Conservation (phyloP, 108 stramenopile genomes). For the Nitzschia inconspicua region DNA sequence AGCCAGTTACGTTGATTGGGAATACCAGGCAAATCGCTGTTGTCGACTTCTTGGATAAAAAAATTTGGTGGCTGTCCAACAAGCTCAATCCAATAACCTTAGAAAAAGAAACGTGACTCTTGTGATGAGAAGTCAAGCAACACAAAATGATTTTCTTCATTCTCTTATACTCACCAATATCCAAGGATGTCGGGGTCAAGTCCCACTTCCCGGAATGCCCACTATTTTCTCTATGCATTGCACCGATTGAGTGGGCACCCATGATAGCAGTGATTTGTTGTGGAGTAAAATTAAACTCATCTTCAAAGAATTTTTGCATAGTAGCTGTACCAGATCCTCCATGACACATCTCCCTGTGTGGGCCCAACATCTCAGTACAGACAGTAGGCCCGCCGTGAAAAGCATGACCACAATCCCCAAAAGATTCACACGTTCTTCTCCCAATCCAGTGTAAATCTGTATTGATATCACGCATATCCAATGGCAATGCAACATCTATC, state of each 20-base stretch:
- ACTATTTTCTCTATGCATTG: slow-evolving; percentile 30
- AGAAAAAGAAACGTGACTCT: background rate
- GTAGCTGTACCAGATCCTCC: slow-evolving; percentile 17
- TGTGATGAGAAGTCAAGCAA: background rate
- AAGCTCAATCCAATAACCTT: slow-evolving; percentile 7
- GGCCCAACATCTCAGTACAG: slow-evolving; percentile 13
- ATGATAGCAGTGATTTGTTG: slow-evolving; percentile 52
- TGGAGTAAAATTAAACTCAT: slow-evolving; percentile 35
- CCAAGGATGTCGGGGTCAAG: slow-evolving; percentile 15
- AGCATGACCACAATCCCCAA: slow-evolving; percentile 16
- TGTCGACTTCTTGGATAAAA: slow-evolving; percentile 13
- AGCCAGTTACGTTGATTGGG: slow-evolving; percentile 40
- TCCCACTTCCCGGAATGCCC: slow-evolving; percentile 41
- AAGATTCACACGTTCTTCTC: slow-evolving; percentile 17
- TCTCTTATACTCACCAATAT: slow-evolving; percentile 9
- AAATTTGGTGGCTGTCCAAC: slow-evolving; percentile 9
- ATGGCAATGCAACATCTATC: slow-evolving; percentile 32
- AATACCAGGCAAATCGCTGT: slow-evolving; percentile 17
- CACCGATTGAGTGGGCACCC: slow-evolving; percentile 57
- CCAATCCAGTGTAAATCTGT: slow-evolving; percentile 36
- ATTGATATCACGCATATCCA: slow-evolving; percentile 9
- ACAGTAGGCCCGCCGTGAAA: slow-evolving; percentile 2
- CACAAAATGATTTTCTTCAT: background rate
- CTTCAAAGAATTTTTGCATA: slow-evolving; percentile 30
- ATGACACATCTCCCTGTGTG: slow-evolving; percentile 19